Percentiles rank a stretch among this genome's conserved stretches.
Conservation (phyloP, 129 eudicot genomes). For the Artemisia annua region DNA sequence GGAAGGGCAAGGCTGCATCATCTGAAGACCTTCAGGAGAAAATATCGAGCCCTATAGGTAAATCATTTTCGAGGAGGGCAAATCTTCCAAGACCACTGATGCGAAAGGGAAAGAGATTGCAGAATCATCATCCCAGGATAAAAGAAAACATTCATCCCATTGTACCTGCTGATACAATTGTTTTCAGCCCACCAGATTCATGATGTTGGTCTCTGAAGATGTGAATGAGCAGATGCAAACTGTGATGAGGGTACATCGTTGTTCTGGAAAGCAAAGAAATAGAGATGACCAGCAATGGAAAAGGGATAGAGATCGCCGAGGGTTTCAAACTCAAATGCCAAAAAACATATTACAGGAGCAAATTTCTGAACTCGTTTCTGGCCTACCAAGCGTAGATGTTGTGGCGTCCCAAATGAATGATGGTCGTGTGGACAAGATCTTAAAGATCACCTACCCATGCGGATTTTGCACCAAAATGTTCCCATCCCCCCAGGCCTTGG, state of each 20-base stretch:
- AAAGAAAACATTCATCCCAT: no score
- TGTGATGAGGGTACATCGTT: neutral
- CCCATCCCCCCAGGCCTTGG: slow-evolving; percentile 54
- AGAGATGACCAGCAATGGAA: neutral
- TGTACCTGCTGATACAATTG: no score
- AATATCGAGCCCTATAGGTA: neutral
- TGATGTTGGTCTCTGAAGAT: neutral
- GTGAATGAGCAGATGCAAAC: neutral
- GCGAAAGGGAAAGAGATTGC: no score
- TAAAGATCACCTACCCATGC: slow-evolving; percentile 23
- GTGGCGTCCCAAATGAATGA: neutral
- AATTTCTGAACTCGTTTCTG: no score
- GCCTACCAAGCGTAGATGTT: neutral
- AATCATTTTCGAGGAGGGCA: neutral
- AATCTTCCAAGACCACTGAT: neutral
- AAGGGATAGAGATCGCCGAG: neutral
- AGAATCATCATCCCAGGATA: no score
- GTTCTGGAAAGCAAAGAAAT: neutral
- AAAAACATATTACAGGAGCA: no score
- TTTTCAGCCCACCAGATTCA: no score
- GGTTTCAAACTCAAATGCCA: neutral
- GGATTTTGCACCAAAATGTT: slow-evolving; percentile 42
- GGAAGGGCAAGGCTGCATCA: slow-evolving; percentile 9
- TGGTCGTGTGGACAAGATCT: neutral
- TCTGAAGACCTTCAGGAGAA: neutral